phyloP scores from a whole-genome alignment of 2,329 filamentous ascomycete species.

The Exserohilum turcica region DNA sequence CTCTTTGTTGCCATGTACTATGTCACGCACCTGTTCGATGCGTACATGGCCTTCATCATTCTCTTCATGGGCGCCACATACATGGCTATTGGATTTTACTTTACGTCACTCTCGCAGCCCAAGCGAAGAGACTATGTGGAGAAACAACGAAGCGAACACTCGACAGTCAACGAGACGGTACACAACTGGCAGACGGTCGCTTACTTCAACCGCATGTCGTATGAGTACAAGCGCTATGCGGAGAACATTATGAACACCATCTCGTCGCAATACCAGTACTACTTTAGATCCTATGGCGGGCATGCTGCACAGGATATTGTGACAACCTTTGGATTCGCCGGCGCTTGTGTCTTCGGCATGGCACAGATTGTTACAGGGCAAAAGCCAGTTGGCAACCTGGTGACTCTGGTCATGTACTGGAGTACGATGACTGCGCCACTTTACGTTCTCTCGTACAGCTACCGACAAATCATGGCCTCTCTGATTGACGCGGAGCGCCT shows the following conservation, averaged over 20 bases:
- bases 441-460: slow-evolving; percentile 56
- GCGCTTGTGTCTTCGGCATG: slow-evolving; percentile 59
- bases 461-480: slow-evolving; percentile 56
- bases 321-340: slow-evolving; percentile 56
- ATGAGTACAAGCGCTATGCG: slow-evolving; percentile 60
- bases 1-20: slow-evolving; percentile 65
- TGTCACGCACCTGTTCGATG: slow-evolving; percentile 66
- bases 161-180: slow-evolving; percentile 63
- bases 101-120: slow-evolving; percentile 49
- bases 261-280: slow-evolving; percentile 39
- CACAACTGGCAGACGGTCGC: slow-evolving; percentile 65
- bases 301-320: slow-evolving; percentile 54
- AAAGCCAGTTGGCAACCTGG: slow-evolving; percentile 64
- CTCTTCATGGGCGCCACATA: slow-evolving; percentile 53
- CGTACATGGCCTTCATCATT: slow-evolving; percentile 52
- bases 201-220: slow-evolving; percentile 62
- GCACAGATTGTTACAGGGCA: slow-evolving; percentile 57
- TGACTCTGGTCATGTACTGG: slow-evolving; percentile 71
- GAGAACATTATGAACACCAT: slow-evolving; percentile 48
- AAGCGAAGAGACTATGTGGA: slow-evolving; percentile 51
- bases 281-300: slow-evolving; percentile 38
- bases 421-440: slow-evolving; percentile 54
- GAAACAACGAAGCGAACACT: slow-evolving; percentile 56
- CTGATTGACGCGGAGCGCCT: slow-evolving; percentile 70
- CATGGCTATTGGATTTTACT: slow-evolving; percentile 57